Base-by-base conservation (phyloP, 2,329 filamentous ascomycete genomes). In the Didymella pinodella region DNA sequence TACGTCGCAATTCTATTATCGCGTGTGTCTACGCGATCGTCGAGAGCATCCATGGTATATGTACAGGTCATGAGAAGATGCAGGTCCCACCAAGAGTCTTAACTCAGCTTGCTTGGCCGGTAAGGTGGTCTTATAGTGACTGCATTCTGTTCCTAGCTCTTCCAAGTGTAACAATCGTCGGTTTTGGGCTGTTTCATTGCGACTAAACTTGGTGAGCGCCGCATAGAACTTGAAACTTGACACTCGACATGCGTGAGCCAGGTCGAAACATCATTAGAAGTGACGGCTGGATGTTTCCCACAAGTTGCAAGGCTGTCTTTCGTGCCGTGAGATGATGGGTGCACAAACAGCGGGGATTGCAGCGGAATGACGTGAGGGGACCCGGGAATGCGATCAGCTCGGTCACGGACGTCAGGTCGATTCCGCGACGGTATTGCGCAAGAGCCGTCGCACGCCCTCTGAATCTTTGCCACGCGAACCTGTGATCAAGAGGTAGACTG, bases 311-410 rank as follows among this genome's bases (percentile, higher is more conserved):
- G 40, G 46, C 28, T 41, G 25, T 26, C 8, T 40, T 40, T 34
- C 20, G 18, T 43, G 34, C 34, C 8, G n/a, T 41, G 31, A n/a
- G n/a, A 5, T 18, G 16, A 16, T 52, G 45, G 40, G 46, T 31
- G 32, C 50, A 50, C 48, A 29, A 44, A 28, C 31, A 38, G 56
- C 50, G 46, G 56, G 56, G 50, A 32, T 44, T 49, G 46, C 38
- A 56, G 38, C 54, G 48, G 48, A 36, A 38, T 58, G 48, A 54
- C 49, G 46, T 59, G 56, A 59, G 56, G 56, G 56, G 56, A 59
- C 12, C 56, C 56, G 41, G 11, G 50, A 14, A 38, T 34, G 48
- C 25, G 20, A 20, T 46, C 20, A 18, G 32, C 28, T 22, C 26
- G 18, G 7, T 41, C 11, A 26, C 31, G 32, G 26, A 51, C 28